These are phyloP conservation scores for Eudorina sp. DNA, from an alignment of 139 green algal genomes.

Conservation along the genomic window DNA sequence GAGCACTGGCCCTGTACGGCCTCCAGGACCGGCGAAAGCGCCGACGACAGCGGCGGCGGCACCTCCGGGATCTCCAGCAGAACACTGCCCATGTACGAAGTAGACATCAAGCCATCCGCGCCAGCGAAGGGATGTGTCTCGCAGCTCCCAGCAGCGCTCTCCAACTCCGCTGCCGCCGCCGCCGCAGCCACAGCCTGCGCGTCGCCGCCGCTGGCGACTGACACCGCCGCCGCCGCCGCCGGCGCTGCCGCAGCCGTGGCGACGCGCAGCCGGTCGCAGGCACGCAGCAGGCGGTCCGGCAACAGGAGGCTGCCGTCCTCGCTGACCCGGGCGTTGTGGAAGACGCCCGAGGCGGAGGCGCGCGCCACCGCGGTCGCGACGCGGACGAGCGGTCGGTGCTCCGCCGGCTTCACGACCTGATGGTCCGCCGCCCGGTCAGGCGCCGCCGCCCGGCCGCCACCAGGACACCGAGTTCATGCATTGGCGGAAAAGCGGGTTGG, in stretches of 20 bases:
- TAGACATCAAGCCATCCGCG: no score
- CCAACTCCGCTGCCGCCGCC: no score
- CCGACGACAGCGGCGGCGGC: background rate
- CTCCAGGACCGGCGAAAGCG: background rate
- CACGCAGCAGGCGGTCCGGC: background rate
- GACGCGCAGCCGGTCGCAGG: background rate
- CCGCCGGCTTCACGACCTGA: background rate
- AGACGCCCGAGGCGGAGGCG: background rate
- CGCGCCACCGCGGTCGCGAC: background rate
- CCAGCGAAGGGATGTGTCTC: no score
- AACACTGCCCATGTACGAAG: background rate
- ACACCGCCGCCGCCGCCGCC: background rate
- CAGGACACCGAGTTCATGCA: no score
- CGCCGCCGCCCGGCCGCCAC: no score
- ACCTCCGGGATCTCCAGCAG: background rate
- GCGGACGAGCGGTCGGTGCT: background rate
- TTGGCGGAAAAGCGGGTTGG: no score
- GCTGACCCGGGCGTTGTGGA: conserved; percentile 2
- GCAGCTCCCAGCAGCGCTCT: no score
- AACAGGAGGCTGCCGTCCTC: conserved; percentile 6
- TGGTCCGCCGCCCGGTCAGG: no score
- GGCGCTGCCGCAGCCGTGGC: background rate
- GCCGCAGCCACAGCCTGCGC: no score
- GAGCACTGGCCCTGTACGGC: background rate
- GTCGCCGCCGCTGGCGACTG: background rate